Conservation (phyloP, 768 basidiomycete genomes). For the Leccinum variicolor region DNA sequence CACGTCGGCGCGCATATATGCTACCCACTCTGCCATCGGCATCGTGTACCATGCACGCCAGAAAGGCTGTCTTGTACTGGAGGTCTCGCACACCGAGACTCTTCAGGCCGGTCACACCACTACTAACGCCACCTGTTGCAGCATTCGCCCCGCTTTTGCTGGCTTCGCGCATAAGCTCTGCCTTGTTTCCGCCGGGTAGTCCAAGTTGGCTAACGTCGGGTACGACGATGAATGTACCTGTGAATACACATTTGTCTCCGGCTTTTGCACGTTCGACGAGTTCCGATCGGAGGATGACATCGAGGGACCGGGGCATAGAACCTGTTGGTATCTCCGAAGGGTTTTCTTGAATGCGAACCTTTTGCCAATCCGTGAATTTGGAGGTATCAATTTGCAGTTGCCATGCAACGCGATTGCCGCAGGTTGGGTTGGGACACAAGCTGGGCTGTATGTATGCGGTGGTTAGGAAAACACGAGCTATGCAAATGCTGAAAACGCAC, state of each 20-base stretch:
- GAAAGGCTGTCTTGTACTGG: slow-evolving; percentile 97
- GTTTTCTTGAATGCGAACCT: slow-evolving; percentile 98
- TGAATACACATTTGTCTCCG: slow-evolving; percentile 98
- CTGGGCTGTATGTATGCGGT: slow-evolving; percentile 56
- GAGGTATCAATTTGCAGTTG: slow-evolving; percentile 93
- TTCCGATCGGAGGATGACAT: slow-evolving; percentile 93
- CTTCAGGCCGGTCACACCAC: slow-evolving; percentile 92
- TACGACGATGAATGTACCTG: slow-evolving; percentile 96
- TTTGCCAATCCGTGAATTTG: slow-evolving; percentile 99
- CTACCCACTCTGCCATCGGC: slow-evolving; percentile 79
- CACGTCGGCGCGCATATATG: not conserved
- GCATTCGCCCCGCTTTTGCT: slow-evolving; percentile 58
- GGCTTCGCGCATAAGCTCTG: slow-evolving; percentile 87
- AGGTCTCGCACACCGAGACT: slow-evolving; percentile 92
- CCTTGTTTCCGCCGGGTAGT: slow-evolving; percentile 88
- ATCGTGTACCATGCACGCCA: slow-evolving; percentile 96
- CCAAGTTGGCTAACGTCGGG: slow-evolving; percentile 97
- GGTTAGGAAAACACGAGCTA: slow-evolving; percentile 6
- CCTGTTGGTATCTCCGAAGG: slow-evolving; percentile 98
- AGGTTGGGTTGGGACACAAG: slow-evolving; percentile 91
- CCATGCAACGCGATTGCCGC: slow-evolving; percentile 88
- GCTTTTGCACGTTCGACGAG: slow-evolving; percentile 99
- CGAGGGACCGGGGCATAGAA: slow-evolving; percentile 95
- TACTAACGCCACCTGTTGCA: slow-evolving; percentile 60
- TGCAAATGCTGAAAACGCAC: slow-evolving; percentile 35